Evolutionary conservation across 2,329 filamentous ascomycete genomes (phyloP).

Genomic region (Diaporthe eres): DNA sequence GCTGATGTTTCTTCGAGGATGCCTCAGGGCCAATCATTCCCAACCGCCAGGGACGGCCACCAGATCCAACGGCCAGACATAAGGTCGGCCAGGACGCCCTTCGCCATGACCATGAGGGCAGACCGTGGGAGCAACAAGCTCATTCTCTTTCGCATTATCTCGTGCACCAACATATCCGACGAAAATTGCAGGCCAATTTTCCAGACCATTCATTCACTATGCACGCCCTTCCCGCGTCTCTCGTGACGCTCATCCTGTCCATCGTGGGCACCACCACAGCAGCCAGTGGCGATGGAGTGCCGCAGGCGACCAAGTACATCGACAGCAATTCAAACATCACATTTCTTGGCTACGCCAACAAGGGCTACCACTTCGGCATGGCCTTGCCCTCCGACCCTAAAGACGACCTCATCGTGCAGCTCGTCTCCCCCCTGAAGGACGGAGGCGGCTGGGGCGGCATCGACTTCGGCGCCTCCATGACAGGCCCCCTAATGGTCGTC

Average conservation of each 20-base stretch:
- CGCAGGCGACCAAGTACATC: constrained; percentile 35
- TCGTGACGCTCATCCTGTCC: constrained; percentile 30
- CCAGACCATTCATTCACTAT: constrained; percentile 28
- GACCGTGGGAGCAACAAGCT: constrained; percentile 17
- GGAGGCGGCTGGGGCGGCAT: constrained; percentile 41
- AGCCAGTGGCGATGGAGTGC: constrained; percentile 29
- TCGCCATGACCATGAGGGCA: not conserved
- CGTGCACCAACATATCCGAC: not conserved
- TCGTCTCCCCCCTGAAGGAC: constrained; percentile 41
- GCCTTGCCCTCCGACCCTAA: constrained; percentile 37
- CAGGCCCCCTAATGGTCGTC: constrained; percentile 57
- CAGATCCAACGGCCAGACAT: constrained; percentile 1
- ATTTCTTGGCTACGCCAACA: constrained; percentile 39
- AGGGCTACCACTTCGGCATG: constrained; percentile 41
- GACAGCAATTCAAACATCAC: constrained; percentile 40
- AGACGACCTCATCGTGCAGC: constrained; percentile 41
- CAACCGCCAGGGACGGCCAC: not conserved
- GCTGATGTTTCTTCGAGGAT: not conserved
- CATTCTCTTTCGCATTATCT: not conserved
- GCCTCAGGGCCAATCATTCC: constrained; percentile 25
- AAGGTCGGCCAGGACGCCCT: constrained; percentile 29
- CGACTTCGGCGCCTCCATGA: constrained; percentile 41
- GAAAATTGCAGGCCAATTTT: constrained; percentile 40
- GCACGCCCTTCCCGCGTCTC: constrained; percentile 24
- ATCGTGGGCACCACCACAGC: constrained; percentile 29